Conservation (phyloP, 2,329 filamentous ascomycete species). For the Tympanopsis confertula region DNA sequence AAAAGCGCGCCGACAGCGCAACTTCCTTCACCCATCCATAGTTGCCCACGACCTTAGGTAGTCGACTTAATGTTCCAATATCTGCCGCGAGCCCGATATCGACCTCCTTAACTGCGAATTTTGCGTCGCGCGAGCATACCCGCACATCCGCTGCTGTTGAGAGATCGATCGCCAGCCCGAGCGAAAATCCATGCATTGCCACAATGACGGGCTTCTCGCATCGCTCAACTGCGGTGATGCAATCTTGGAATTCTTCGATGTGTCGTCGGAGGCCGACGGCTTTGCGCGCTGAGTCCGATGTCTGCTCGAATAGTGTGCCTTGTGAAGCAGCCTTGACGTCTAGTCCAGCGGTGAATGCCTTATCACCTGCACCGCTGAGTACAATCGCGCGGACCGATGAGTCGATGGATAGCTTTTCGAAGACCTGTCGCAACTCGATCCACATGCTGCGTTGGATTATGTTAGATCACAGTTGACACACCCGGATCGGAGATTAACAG, state of each 20-base stretch:
- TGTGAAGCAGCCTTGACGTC: slow-evolving; percentile 62
- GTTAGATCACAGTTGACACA: no score
- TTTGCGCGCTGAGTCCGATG: slow-evolving; percentile 49
- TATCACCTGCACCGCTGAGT: slow-evolving; percentile 69
- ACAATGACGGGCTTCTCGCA: slow-evolving; percentile 89
- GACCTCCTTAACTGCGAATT: slow-evolving; percentile 68
- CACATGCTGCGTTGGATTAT: slow-evolving; percentile 79
- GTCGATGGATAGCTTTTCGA: slow-evolving; percentile 61
- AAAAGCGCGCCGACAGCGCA: slow-evolving; percentile 58
- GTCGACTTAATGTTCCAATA: slow-evolving; percentile 61
- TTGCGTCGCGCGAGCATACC: slow-evolving; percentile 44
- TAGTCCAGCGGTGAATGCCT: slow-evolving; percentile 75
- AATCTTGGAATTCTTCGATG: slow-evolving; percentile 70
- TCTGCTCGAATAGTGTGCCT: slow-evolving; percentile 24
- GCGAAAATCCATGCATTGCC: slow-evolving; percentile 66
- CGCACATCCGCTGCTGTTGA: slow-evolving; percentile 61
- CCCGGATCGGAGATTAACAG: not conserved
- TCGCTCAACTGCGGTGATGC: slow-evolving; percentile 64
- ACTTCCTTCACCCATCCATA: slow-evolving; percentile 73
- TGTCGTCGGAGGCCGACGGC: slow-evolving; percentile 52
- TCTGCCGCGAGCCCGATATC: slow-evolving; percentile 74
- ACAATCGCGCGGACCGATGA: slow-evolving; percentile 65
- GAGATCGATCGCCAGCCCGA: slow-evolving; percentile 70
- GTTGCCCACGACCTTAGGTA: slow-evolving; percentile 63
- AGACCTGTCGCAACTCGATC: slow-evolving; percentile 65